These are phyloP conservation scores for Pisolithus thermaeus DNA, from an alignment of 1,284 basidiomycete species.

Conservation along the genomic window DNA sequence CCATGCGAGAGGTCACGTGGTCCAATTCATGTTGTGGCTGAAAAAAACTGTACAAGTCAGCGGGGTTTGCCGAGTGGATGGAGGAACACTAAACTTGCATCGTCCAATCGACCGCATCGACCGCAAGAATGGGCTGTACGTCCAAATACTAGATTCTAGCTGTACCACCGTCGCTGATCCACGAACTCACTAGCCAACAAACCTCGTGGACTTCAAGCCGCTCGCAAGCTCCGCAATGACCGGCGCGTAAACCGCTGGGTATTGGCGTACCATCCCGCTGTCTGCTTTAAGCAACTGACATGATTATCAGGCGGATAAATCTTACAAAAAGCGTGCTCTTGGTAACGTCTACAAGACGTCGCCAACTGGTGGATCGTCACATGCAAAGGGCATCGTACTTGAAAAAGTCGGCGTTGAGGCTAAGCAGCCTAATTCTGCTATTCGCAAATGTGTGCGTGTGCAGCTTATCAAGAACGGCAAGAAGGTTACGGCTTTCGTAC, in stretches of 20 bases:
- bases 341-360: slow-evolving; percentile 99
- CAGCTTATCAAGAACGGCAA: slow-evolving; percentile 99
- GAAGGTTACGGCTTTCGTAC: slow-evolving; percentile 91
- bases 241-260: slow-evolving; percentile 98
- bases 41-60: slow-evolving; percentile 30
- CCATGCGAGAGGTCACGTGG: not conserved
- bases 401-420: slow-evolving; percentile 96
- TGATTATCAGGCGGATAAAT: slow-evolving; percentile 81
- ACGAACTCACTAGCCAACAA: slow-evolving; percentile 68
- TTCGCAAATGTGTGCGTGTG: slow-evolving; percentile 99
- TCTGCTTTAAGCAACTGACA: slow-evolving; percentile 6
- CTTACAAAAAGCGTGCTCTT: slow-evolving; percentile 99
- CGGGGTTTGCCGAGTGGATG: slow-evolving; percentile 21
- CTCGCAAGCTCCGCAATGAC: slow-evolving; percentile 94
- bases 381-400: slow-evolving; percentile 99
- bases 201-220: slow-evolving; percentile 99
- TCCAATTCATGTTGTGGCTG: slow-evolving; percentile 19
- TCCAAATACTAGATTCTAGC: slow-evolving; percentile 24
- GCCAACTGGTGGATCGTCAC: slow-evolving; percentile 98
- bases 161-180: slow-evolving; percentile 9
- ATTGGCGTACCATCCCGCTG: slow-evolving; percentile 26
- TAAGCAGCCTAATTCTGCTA: slow-evolving; percentile 99
- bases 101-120: slow-evolving; percentile 40
- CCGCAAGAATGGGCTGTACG: slow-evolving; percentile 80
- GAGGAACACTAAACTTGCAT: slow-evolving; percentile 14